phyloP scores from a whole-genome alignment of 495 filamentous ascomycete genomes.

The Neurospora cerealis region DNA sequence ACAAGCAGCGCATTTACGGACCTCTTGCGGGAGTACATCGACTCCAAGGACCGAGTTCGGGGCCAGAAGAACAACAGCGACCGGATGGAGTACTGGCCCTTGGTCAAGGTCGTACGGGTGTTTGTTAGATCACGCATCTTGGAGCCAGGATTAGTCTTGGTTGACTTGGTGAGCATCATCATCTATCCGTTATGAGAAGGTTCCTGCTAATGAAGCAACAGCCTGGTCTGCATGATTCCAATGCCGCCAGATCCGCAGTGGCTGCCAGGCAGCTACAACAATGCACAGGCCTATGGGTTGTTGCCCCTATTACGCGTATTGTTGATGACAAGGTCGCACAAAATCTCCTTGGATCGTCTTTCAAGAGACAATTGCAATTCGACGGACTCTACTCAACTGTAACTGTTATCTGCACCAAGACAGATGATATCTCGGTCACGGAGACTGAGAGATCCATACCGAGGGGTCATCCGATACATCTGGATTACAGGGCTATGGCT shows the following conservation, averaged over 20 bases:
- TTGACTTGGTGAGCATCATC: conserved; percentile 44
- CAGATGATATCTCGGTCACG: conserved; percentile 50
- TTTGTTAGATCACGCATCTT: conserved; percentile 47
- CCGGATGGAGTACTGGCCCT: conserved; percentile 51
- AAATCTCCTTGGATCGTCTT: conserved; percentile 48
- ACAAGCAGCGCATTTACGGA: conserved; percentile 16
- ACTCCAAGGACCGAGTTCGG: conserved; percentile 22
- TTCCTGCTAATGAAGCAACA: conserved; percentile 3
- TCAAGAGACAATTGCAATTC: conserved; percentile 56
- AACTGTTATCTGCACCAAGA: conserved; percentile 60
- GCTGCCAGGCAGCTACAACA: conserved; percentile 53
- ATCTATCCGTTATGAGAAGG: neutral
- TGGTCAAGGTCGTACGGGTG: conserved; percentile 55
- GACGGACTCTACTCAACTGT: conserved; percentile 48
- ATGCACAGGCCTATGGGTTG: conserved; percentile 47
- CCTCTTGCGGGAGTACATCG: conserved; percentile 19
- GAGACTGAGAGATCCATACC: conserved; percentile 19
- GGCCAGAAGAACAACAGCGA: conserved; percentile 8
- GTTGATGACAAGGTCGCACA: conserved; percentile 59
- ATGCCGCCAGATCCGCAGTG: conserved; percentile 51
- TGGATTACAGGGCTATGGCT: neutral
- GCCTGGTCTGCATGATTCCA: conserved; percentile 55
- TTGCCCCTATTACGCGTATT: conserved; percentile 54
- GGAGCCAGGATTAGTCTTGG: conserved; percentile 52
- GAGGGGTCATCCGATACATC: conserved; percentile 16